Percentiles rank a stretch among this genome's conserved stretches.
Conservation (phyloP, 2,329 filamentous ascomycete genomes). For the Arthrinium phaeospermum region DNA sequence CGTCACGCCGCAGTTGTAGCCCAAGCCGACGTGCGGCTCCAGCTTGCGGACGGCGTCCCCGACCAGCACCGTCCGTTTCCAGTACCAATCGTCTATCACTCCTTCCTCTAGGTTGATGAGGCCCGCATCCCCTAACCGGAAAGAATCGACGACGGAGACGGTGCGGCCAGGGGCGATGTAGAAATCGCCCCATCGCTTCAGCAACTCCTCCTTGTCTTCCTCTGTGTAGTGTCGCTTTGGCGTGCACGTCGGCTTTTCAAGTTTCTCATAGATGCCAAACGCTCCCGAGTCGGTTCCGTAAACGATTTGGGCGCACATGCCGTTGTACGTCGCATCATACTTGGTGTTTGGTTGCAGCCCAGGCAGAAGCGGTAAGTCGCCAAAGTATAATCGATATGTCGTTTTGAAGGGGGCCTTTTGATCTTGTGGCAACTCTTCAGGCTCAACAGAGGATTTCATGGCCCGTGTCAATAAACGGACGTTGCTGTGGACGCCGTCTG, state of each 20-base stretch:
- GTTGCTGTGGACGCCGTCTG: slow-evolving; percentile 44
- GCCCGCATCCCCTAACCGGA: neutral
- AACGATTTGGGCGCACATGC: neutral
- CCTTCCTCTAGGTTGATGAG: slow-evolving; percentile 23
- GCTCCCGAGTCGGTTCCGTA: neutral
- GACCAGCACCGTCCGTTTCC: slow-evolving; percentile 21
- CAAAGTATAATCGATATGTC: neutral
- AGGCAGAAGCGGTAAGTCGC: neutral
- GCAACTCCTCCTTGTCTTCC: neutral
- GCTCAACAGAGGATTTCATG: slow-evolving; percentile 24
- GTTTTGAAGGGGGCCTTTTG: neutral
- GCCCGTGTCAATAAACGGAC: slow-evolving; percentile 14
- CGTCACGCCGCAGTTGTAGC: slow-evolving; percentile 20
- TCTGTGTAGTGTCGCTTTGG: slow-evolving; percentile 38
- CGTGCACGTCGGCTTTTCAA: slow-evolving; percentile 29
- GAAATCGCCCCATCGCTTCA: neutral
- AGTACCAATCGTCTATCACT: slow-evolving; percentile 21
- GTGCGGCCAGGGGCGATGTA: neutral
- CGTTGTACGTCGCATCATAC: neutral
- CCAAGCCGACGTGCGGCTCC: slow-evolving; percentile 22
- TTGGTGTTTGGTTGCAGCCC: neutral
- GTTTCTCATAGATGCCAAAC: neutral
- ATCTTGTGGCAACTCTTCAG: slow-evolving; percentile 20
- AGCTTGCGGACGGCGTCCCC: slow-evolving; percentile 25
- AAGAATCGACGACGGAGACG: neutral